Evolutionary conservation across 805 yeast species (phyloP).

Genomic region (Barnettozyma pratensis): DNA sequence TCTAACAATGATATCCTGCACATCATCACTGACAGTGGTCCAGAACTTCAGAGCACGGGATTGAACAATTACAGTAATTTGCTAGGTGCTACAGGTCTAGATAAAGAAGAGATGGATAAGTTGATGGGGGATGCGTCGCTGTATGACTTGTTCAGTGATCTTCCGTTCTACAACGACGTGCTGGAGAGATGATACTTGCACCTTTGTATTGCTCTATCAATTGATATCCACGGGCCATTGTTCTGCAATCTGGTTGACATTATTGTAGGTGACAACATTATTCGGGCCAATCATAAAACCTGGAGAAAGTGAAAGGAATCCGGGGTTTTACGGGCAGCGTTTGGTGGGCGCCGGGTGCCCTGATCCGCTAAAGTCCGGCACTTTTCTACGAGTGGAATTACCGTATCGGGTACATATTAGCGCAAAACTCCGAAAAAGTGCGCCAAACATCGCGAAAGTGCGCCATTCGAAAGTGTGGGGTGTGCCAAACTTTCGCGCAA

Average conservation of each 20-base stretch:
- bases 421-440: no score
- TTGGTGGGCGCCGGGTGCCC: no score
- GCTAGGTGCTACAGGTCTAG: slow-evolving; percentile 13
- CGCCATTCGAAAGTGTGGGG: background rate
- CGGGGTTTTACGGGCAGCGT: no score
- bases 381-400: no score
- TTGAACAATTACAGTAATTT: background rate
- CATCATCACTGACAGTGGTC: background rate
- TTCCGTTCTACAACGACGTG: slow-evolving; percentile 12
- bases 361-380: no score
- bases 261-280: no score
- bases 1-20: background rate
- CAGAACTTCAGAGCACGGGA: background rate
- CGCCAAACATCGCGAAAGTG: background rate
- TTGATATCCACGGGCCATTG: no score
- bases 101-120: slow-evolving; percentile 8
- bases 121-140: slow-evolving; percentile 17
- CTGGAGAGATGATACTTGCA: background rate
- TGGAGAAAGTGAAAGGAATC: no score
- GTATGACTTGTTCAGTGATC: slow-evolving; percentile 18
- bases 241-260: no score
- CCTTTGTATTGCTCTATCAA: no score
- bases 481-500: background rate
- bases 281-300: no score
- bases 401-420: no score